Evolutionary conservation across 192 early-diverging fungal genomes (phyloP), one percentile per base, ranked within the genome.

Genomic region (Coemansia sp.): DNA sequence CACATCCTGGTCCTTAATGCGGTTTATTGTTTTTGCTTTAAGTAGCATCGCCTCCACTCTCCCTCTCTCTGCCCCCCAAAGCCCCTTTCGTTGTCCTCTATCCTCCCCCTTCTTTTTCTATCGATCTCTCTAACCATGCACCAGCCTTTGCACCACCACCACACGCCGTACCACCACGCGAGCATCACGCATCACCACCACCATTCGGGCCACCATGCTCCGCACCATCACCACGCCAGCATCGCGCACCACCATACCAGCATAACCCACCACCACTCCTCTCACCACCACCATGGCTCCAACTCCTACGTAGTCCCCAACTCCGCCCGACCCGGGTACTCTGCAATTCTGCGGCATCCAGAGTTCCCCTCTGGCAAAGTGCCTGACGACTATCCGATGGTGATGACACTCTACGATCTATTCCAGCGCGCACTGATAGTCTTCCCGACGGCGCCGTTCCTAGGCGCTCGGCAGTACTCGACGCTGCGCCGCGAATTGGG

Each of bases 381-480:
- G 33, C 21, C 53, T n/a, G 67, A 69, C 67, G 65, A 65, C 28
- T 42, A 69, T 60, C 40, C 43, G 37, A 63, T 50, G 40, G 64
- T 78, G 16, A 55, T n/a, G 9, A 78, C 76, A 11, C 60, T 69
- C 1, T 66, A 78, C 43, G 76, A 78, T 24, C 35, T 73, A 14
- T 42, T 78, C 48, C 71, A 73, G 20, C 57, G 63, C 28, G 84
- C 84, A 26, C 69, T 85, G 21, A 84, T 74, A 28, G 70, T 81
- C 38, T 87, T 82, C 45, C 83, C 74, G 28, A 77, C 87, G 20
- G 67, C 74, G 13, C 85, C 84, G 36, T 90, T 86, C 70, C 74
- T 92, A 57, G 91, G 88, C 45, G 79, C 85, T 23, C 86, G 91
- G 36, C 75, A 83, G 9, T 77, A 74, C 60, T 76, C 86, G 58